Evolutionary conservation across 176 grass and related monocot species (phyloP).

Genomic region (Hsuehochloa calcarea): DNA sequence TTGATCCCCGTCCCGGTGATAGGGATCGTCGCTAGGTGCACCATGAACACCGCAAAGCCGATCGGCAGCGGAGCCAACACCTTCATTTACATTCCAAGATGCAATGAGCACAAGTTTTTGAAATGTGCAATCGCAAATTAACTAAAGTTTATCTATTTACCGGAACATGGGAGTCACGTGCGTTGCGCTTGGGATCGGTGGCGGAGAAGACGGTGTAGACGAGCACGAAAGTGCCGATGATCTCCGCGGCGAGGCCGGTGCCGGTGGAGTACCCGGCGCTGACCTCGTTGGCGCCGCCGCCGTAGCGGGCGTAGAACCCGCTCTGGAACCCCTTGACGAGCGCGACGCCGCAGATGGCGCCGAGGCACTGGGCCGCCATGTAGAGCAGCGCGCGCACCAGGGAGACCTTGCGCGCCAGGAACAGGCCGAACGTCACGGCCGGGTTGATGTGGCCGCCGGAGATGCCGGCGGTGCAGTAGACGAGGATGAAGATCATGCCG

Average conservation of each 20-base stretch:
- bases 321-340: constrained; percentile 86
- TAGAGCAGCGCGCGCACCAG: constrained; percentile 71
- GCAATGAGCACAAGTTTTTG: not conserved
- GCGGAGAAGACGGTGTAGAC: constrained; percentile 96
- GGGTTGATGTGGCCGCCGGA: constrained; percentile 83
- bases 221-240: constrained; percentile 84
- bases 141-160: constrained; percentile 20
- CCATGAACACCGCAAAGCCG: constrained; percentile 54
- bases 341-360: constrained; percentile 66
- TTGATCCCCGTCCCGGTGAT: constrained; percentile 58
- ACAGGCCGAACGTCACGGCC: constrained; percentile 73
- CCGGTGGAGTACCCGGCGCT: constrained; percentile 56
- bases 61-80: constrained; percentile 51
- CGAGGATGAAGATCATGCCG: constrained; percentile 79
- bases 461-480: constrained; percentile 83
- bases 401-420: constrained; percentile 75
- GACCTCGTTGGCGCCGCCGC: constrained; percentile 77
- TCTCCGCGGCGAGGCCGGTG: constrained; percentile 75
- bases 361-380: constrained; percentile 67
- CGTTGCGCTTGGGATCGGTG: constrained; percentile 83
- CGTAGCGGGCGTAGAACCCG: constrained; percentile 39
- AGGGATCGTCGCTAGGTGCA: constrained; percentile 54
- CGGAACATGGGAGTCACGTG: constrained; percentile 73
- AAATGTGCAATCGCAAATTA: not conserved
- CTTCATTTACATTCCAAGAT: not conserved